A percentile compares a stretch with the other conserved stretches of the same genome.
Evolutionary conservation across 345 rosid species (phyloP).

Genomic region (Salix suchowensis): DNA sequence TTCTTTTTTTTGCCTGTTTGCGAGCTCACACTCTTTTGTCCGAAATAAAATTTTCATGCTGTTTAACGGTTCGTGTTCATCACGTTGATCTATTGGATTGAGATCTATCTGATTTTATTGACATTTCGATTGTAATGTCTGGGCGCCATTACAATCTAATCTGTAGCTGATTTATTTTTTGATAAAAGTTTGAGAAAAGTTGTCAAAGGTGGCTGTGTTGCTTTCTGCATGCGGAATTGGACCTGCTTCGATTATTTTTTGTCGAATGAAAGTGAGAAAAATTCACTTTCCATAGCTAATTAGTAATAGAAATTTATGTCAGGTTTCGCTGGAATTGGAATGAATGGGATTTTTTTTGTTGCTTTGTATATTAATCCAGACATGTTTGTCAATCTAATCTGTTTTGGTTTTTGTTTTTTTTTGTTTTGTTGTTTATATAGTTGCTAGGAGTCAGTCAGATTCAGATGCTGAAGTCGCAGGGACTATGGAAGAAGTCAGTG

Average conservation of each 20-base stretch:
- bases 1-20: background rate
- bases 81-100: constrained; percentile 14
- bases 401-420: background rate
- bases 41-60: background rate
- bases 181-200: background rate
- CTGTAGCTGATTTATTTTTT: too few species aligned
- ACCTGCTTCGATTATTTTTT: background rate
- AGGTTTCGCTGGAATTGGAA: background rate
- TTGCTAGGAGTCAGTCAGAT: constrained; percentile 65
- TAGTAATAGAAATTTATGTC: background rate
- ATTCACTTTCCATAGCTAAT: background rate
- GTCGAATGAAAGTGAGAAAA: background rate
- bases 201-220: background rate
- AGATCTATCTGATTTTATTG: background rate
- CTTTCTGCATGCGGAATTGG: background rate
- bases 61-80: background rate
- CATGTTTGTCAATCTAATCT: too few species aligned
- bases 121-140: background rate
- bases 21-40: background rate
- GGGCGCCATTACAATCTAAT: too few species aligned
- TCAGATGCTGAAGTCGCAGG: constrained; percentile 43
- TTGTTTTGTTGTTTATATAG: constrained; percentile 30
- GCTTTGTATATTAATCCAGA: background rate
- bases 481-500: constrained; percentile 51
- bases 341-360: background rate